phyloP scores from a whole-genome alignment of 352 stramenopile species.

The Detonula confervacea region DNA sequence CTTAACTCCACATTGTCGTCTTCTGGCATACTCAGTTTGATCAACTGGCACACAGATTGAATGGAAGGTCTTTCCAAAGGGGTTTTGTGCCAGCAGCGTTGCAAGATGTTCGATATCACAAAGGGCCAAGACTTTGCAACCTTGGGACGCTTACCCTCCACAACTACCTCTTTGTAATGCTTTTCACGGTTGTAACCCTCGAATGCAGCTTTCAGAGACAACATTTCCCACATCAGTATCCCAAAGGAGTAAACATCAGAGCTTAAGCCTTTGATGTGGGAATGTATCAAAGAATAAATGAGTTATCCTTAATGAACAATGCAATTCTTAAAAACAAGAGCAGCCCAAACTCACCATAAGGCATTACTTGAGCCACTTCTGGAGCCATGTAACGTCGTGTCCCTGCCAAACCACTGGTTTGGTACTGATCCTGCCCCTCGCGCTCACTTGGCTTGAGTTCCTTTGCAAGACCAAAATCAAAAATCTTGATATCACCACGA shows the following conservation, averaged over 20 bases:
- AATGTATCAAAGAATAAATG: too few species aligned
- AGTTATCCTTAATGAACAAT: too few species aligned
- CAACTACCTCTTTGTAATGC: constrained; percentile 66
- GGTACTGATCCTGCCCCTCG: constrained; percentile 46
- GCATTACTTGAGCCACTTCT: constrained; percentile 79
- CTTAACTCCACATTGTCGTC: constrained; percentile 17
- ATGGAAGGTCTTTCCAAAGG: constrained; percentile 43
- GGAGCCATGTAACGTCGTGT: constrained; percentile 89
- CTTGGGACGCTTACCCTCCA: constrained; percentile 61
- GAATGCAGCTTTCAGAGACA: constrained; percentile 69
- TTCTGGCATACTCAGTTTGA: constrained; percentile 46
- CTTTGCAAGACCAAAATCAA: constrained; percentile 73
- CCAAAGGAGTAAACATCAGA: constrained; percentile 79
- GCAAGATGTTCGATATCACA: constrained; percentile 50
- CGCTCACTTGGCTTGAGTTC: constrained; percentile 47
- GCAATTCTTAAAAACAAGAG: constrained; percentile 1
- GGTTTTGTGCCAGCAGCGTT: constrained; percentile 61
- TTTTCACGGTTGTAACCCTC: constrained; percentile 58
- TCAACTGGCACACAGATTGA: constrained; percentile 36
- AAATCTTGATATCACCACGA: constrained; percentile 63
- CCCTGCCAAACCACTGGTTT: constrained; percentile 42
- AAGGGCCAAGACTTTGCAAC: constrained; percentile 60
- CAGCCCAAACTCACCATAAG: constrained; percentile 80
- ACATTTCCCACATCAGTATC: constrained; percentile 78
- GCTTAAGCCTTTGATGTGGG: constrained; percentile 45